phyloP scores from a whole-genome alignment of 352 stramenopile genomes.

The Blastocystis sp. region DNA sequence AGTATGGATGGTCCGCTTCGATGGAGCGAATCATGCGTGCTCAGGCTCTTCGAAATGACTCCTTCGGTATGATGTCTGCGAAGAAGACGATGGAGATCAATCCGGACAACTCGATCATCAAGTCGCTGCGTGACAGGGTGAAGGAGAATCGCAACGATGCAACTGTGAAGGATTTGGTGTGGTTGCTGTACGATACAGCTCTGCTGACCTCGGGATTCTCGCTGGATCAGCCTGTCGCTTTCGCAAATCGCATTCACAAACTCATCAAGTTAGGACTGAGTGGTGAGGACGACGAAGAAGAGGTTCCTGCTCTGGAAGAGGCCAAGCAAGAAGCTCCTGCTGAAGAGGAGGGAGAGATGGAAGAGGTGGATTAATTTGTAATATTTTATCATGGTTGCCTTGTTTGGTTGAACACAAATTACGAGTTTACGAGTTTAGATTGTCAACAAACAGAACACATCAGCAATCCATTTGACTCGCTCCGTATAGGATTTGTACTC shows the following conservation, averaged over 20 bases:
- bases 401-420: background rate
- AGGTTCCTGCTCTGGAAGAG: constrained; percentile 86
- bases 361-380: constrained; percentile 11
- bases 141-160: constrained; percentile 97
- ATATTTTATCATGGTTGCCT: background rate
- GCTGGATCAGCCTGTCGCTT: constrained; percentile 94
- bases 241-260: constrained; percentile 96
- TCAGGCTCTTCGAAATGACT: constrained; percentile 93
- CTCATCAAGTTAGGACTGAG: constrained; percentile 96
- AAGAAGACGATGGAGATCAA: constrained; percentile 99
- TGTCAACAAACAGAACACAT: background rate
- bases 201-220: constrained; percentile 97
- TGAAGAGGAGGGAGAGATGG: background rate
- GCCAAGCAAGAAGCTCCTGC: constrained; percentile 66
- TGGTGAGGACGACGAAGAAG: constrained; percentile 87
- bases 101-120: constrained; percentile 95
- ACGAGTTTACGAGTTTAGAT: background rate
- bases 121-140: constrained; percentile 91
- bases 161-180: constrained; percentile 99
- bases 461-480: background rate
- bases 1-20: constrained; percentile 99
- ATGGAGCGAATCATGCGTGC: constrained; percentile 99
- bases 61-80: constrained; percentile 94
- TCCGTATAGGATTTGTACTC: background rate
- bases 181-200: constrained; percentile 97